Evolutionary conservation across 805 yeast species (phyloP).

Genomic region (Wickerhamiella allomyrinae): DNA sequence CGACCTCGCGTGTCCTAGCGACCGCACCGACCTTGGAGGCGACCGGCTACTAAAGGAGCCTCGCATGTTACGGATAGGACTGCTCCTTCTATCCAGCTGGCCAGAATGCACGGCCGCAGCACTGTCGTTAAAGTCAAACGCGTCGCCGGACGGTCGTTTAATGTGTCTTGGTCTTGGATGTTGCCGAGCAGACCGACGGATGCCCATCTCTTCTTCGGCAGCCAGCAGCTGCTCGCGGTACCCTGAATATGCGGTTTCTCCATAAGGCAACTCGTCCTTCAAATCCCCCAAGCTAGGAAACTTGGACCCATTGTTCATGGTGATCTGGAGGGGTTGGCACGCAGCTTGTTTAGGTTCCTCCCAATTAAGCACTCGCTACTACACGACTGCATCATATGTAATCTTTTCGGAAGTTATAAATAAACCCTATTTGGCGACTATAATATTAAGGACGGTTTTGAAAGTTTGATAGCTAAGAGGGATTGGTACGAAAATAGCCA

Average conservation of each 20-base stretch:
- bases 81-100: conserved; percentile 37
- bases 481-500: too few relatives aligned
- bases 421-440: too few relatives aligned
- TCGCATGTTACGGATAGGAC: not conserved
- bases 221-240: not conserved
- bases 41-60: not conserved
- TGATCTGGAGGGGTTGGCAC: not conserved
- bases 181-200: not conserved
- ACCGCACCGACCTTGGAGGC: not conserved
- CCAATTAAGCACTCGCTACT: not conserved
- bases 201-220: not conserved
- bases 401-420: too few relatives aligned
- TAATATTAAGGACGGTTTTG: too few relatives aligned
- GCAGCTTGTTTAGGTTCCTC: not conserved
- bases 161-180: not conserved
- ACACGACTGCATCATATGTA: too few relatives aligned
- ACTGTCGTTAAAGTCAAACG: not conserved
- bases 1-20: not conserved
- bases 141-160: not conserved
- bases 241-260: not conserved
- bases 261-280: not conserved
- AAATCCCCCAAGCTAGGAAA: not conserved
- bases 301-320: not conserved
- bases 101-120: conserved; percentile 44
- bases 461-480: too few relatives aligned